These are phyloP conservation scores for Limonomyces culmigenus DNA, from an alignment of 1,284 basidiomycete species.

Conservation along the genomic window DNA sequence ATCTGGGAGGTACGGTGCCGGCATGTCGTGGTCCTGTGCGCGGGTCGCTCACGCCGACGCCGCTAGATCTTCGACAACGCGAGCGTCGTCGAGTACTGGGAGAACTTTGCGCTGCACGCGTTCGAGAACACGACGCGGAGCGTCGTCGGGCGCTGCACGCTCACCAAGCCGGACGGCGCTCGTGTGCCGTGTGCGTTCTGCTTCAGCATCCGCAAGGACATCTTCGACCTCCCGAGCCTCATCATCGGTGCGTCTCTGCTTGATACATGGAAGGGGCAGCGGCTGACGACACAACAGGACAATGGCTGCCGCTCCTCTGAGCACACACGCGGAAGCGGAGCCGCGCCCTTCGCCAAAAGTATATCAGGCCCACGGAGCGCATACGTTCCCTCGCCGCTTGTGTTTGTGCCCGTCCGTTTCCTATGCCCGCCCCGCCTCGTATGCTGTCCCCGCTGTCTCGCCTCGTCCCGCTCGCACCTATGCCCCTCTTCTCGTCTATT, in stretches of 20 bases:
- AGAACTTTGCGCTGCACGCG: conserved; percentile 86
- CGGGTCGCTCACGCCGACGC: neutral
- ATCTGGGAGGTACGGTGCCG: conserved; percentile 64
- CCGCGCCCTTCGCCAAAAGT: too few relatives aligned
- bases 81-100: conserved; percentile 88
- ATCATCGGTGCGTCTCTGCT: conserved; percentile 69
- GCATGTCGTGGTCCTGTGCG: neutral
- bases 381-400: too few relatives aligned
- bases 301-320: conserved; percentile 65
- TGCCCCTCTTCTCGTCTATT: too few relatives aligned
- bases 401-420: too few relatives aligned
- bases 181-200: conserved; percentile 82
- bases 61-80: conserved; percentile 73
- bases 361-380: too few relatives aligned
- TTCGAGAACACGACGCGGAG: conserved; percentile 92
- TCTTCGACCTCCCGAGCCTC: conserved; percentile 76
- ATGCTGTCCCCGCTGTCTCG: too few relatives aligned
- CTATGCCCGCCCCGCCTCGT: too few relatives aligned
- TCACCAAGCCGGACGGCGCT: conserved; percentile 70
- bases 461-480: too few relatives aligned
- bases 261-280: neutral
- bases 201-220: conserved; percentile 82
- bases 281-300: conserved; percentile 24
- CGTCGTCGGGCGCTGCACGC: conserved; percentile 82
- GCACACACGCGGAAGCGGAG: too few relatives aligned